These are phyloP conservation scores for Mrakia frigida DNA, from an alignment of 768 basidiomycete genomes.

Conservation along the genomic window DNA sequence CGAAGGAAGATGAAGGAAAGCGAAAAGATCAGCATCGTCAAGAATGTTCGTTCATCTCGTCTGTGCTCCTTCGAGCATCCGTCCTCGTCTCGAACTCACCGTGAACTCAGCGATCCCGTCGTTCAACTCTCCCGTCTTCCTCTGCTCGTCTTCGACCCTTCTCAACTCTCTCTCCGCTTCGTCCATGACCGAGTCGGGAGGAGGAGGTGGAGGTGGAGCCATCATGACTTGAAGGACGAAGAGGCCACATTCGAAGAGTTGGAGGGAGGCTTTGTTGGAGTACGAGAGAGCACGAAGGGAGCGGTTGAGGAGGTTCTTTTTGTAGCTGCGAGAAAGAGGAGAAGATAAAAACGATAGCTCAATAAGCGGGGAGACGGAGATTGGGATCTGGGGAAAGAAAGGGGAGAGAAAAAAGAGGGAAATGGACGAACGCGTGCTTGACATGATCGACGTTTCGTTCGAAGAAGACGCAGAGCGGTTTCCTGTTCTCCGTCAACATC, in stretches of 20 bases:
- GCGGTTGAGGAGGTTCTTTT: slow-evolving; percentile 24
- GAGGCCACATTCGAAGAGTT: slow-evolving; percentile 16
- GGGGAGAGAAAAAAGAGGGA: neutral
- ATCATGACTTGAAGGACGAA: slow-evolving; percentile 30
- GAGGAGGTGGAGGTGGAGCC: neutral
- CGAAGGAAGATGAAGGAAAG: too few species aligned
- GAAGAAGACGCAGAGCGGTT: neutral
- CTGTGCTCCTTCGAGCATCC: too few species aligned
- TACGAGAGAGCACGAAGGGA: slow-evolving; percentile 19
- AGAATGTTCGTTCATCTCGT: too few species aligned
- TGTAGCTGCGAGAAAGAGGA: neutral
- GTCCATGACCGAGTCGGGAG: neutral
- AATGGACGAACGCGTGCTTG: slow-evolving; percentile 59
- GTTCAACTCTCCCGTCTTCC: slow-evolving; percentile 18
- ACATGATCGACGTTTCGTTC: slow-evolving; percentile 46
- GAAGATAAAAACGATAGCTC: neutral
- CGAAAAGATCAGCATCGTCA: neutral
- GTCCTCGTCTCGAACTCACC: slow-evolving; percentile 8
- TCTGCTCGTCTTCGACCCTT: neutral
- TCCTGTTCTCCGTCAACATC: slow-evolving; percentile 9
- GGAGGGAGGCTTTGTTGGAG: slow-evolving; percentile 18
- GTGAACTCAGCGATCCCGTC: slow-evolving; percentile 29
- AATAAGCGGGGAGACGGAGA: neutral
- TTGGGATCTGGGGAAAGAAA: neutral
- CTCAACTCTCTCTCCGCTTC: slow-evolving; percentile 4